Base-by-base conservation (phyloP, 2,329 filamentous ascomycete species). In the Colletotrichum somersetense region DNA sequence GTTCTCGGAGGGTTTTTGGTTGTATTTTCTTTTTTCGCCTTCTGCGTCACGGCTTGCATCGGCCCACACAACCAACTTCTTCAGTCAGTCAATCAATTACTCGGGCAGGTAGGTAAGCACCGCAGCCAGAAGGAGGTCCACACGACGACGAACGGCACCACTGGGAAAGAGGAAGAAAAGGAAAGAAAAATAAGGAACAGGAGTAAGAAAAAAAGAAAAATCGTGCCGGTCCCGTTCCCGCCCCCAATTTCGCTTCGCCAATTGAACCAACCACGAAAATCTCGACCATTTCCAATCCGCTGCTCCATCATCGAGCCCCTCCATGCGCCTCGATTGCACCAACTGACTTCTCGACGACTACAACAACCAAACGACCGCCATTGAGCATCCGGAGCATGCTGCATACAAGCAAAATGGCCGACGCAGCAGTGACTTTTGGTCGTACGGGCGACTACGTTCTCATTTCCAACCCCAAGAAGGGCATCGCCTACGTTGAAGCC, bases 211-310 rank as follows among this genome's bases (percentile, higher is more conserved):
- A 4, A 10, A 14, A 46, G 26, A 62, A 38, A 11, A 18, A 30
- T 58, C 55, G 20, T 58, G 52, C 58, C 62, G n/a, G 52, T 58
- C 20, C 50, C 30, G 53, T 58, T 23, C 38, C 50, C 46, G n/a
- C 52, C 23, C 26, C 59, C 62, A 20, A 10, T 30, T 35, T 67
- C 48, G 30, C 26, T 44, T 67, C 48, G n/a, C 53, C 52, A 64
- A 72, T 67, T 53, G 53, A 57, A 69, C 70, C 52, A 69, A 64
- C 69, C 59, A 70, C 66, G 33, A 61, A 65, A 70, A 72, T 55
- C 38, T 50, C 46, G 48, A 40, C 48, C 40, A 61, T 71, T 56
- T 71, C 63, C 18, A 64, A 64, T 38, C 55, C 40, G 35, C 46
- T 30, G 35, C 35, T 48, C 53, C 66, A 55, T 46, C 23, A 20